Evolutionary conservation across 2,329 filamentous ascomycete species (phyloP).

Genomic region (Hymenoscyphus infarciens): DNA sequence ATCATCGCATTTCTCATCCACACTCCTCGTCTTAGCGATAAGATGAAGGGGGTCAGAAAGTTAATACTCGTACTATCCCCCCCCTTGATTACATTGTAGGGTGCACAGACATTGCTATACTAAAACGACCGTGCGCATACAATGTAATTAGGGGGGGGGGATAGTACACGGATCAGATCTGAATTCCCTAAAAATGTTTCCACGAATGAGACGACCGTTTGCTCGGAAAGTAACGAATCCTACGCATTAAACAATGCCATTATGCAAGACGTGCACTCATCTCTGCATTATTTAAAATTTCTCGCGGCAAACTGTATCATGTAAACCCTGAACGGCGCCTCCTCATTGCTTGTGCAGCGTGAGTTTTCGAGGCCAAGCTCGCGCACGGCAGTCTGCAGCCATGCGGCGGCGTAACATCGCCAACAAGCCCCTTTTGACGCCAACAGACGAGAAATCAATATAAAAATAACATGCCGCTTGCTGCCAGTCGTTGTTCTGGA

Average conservation of each 20-base stretch:
- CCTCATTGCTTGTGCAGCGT: conserved; percentile 1
- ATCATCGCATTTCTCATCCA: not conserved
- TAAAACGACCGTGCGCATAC: too few relatives aligned
- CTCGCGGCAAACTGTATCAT: not conserved
- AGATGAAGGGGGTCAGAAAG: conserved; percentile 8
- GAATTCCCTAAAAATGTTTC: conserved; percentile 5
- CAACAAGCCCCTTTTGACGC: not conserved
- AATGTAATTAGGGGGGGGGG: too few relatives aligned
- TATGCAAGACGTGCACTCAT: conserved; percentile 3
- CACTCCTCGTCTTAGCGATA: conserved; percentile 5
- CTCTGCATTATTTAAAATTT: not conserved
- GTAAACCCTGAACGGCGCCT: not conserved
- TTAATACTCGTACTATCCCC: not conserved
- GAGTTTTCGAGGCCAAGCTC: not conserved
- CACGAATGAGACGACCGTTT: conserved; percentile 1
- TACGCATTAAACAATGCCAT: conserved; percentile 8
- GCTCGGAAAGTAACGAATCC: not conserved
- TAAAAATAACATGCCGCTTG: not conserved
- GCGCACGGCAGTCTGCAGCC: not conserved
- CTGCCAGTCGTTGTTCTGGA: not conserved
- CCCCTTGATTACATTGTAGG: too few relatives aligned
- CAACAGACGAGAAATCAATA: not conserved
- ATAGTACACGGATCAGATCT: not conserved
- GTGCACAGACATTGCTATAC: too few relatives aligned
- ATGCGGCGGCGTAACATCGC: not conserved